phyloP scores from a whole-genome alignment of 2,329 filamentous ascomycete species.

The Aspergillus sp. region DNA sequence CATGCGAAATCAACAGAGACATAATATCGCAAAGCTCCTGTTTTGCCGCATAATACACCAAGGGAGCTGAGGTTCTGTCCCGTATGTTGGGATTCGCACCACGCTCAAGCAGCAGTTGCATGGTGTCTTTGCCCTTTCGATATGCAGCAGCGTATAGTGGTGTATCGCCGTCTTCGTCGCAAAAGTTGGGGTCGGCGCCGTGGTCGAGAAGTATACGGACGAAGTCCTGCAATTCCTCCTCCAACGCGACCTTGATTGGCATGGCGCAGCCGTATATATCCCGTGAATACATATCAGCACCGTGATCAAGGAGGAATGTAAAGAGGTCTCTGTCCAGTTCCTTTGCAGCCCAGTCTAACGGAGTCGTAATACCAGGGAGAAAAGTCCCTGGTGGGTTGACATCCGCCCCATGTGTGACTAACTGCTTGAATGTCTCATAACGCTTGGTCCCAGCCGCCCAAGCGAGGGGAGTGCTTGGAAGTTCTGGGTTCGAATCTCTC shows the following conservation, averaged over 20 bases:
- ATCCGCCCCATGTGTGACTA: not conserved
- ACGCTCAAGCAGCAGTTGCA: not conserved
- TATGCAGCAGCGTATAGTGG: not conserved
- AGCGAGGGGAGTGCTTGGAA: not conserved
- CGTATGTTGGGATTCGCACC: not conserved
- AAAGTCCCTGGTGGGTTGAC: not conserved
- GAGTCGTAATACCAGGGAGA: not conserved
- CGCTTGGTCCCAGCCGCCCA: not conserved
- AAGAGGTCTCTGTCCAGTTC: not conserved
- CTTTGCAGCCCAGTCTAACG: not conserved
- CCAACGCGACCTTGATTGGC: not conserved
- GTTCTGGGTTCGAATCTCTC: not conserved
- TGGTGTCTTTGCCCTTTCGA: not conserved
- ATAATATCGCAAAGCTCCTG: not conserved
- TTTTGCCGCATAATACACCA: not conserved
- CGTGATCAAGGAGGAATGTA: not conserved
- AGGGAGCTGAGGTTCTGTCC: not conserved
- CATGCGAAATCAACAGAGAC: not conserved
- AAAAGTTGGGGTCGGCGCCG: not conserved
- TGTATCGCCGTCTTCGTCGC: not conserved
- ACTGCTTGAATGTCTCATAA: not conserved
- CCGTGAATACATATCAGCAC: not conserved
- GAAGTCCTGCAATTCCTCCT: not conserved
- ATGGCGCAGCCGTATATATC: not conserved
- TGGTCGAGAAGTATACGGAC: not conserved